Evolutionary conservation across 495 filamentous ascomycete species (phyloP).

Genomic region (Venustampulla echinocandica): DNA sequence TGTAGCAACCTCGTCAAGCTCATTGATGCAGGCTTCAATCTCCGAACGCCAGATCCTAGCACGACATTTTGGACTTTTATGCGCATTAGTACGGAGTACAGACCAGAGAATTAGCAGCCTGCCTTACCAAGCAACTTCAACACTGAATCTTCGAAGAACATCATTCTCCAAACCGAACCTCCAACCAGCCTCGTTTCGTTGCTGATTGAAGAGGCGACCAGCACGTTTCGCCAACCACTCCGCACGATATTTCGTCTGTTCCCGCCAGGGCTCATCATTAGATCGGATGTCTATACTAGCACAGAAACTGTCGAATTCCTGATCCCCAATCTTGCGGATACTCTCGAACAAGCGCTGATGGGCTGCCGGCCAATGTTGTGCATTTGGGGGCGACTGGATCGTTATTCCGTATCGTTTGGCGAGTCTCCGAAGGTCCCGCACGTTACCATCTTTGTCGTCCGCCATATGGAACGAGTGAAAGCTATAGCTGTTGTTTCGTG

Average conservation of each 20-base stretch:
- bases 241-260: slow-evolving; percentile 11
- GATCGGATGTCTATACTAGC: slow-evolving; percentile 11
- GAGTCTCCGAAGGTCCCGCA: slow-evolving; percentile 10
- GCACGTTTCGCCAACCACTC: slow-evolving; percentile 12
- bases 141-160: slow-evolving; percentile 10
- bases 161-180: slow-evolving; percentile 10
- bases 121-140: slow-evolving; percentile 16
- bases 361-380: slow-evolving; percentile 7
- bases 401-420: slow-evolving; percentile 10
- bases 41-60: slow-evolving; percentile 15
- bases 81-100: background rate
- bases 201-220: slow-evolving; percentile 5
- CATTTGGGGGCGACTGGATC: slow-evolving; percentile 6
- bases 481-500: slow-evolving; percentile 5
- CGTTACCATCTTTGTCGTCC: slow-evolving; percentile 6
- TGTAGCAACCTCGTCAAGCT: background rate
- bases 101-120: background rate
- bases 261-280: slow-evolving; percentile 12
- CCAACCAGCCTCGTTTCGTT: slow-evolving; percentile 14
- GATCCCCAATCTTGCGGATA: slow-evolving; percentile 9
- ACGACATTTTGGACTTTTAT: slow-evolving; percentile 13
- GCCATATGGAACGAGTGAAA: slow-evolving; percentile 3
- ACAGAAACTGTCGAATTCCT: slow-evolving; percentile 9
- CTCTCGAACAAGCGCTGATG: slow-evolving; percentile 5
- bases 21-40: slow-evolving; percentile 12